Conservation (phyloP, 1,284 basidiomycete species). For the Microbotryomycetes sp. region DNA sequence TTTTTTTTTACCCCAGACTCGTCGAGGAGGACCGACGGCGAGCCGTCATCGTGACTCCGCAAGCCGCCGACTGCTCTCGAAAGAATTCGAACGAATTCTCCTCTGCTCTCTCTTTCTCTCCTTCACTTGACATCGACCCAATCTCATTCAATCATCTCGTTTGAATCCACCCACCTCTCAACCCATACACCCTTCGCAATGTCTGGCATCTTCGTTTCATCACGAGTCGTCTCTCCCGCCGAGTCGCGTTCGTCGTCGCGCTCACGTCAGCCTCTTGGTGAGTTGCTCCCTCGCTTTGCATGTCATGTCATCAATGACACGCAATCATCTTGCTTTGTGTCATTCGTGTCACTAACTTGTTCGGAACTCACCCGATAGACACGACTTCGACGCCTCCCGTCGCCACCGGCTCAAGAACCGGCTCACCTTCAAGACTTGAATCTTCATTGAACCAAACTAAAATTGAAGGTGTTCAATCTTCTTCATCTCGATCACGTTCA, state of each 20-base stretch:
- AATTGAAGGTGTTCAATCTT: too few relatives aligned
- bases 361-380: background rate
- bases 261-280: background rate
- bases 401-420: background rate
- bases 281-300: too few relatives aligned
- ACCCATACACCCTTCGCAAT: background rate
- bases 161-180: background rate
- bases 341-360: too few relatives aligned
- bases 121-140: background rate
- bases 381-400: background rate
- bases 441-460: too few relatives aligned
- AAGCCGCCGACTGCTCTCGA: background rate
- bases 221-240: background rate
- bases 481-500: too few relatives aligned
- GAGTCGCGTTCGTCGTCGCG: background rate
- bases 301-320: too few relatives aligned
- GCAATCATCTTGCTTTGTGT: too few relatives aligned
- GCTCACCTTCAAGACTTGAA: background rate
- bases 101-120: background rate
- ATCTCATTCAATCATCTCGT: background rate
- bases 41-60: too few relatives aligned
- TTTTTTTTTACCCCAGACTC: too few relatives aligned
- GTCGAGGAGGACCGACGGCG: background rate
- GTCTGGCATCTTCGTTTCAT: background rate
- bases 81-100: background rate